Evolutionary conservation across 176 grass and related monocot species (phyloP), one percentile per base, ranked within the genome.

Genomic region (Avena sativa): DNA sequence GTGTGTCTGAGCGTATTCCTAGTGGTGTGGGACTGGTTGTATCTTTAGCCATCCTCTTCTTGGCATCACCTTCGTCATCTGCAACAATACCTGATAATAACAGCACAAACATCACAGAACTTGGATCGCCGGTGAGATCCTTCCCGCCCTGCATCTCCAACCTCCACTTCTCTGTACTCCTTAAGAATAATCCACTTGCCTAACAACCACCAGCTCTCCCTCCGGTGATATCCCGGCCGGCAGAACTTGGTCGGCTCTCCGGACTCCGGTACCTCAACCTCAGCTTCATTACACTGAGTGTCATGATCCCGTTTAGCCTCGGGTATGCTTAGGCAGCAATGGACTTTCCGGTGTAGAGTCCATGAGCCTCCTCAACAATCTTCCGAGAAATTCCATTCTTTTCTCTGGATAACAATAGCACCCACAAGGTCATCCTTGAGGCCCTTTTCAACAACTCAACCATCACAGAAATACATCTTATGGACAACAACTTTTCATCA

Each of bases 241-340:
- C 32, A 34, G 32, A 85, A 63, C 48, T 92, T 12, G 83, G 83
- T 12, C 28, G 2, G 36, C 56, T 90, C 10, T 12, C 82, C 49
- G 14, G 40, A 2, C 84, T 93, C 32, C 58, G 16, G 51, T 79
- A 84, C 76, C 50, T 90, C 6, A 90, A 93, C 75, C 50, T 93
- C 58, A 93, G 88, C 66, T 81, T 28, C 60, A 93, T 90, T 47
- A 6, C 63, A 1, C 28, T 93, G 2, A 44, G 46, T 12, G 88
- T 88, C 0, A 25, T 1, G 9, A 83, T 92, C 15, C 87, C 90
- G 2, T 23, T 13, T 12, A 77, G 78, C 66, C 49, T 92, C 2
- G 76, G 83, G 32, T 38, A 46, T 10, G 71, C 55, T 75, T 89
- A 53, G 58, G 52, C 26, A 75, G 72, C 57, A 86, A 89, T 38